Base-by-base conservation (phyloP, 371 early-diverging fungal species). In the Lichtheimia ramosa region DNA sequence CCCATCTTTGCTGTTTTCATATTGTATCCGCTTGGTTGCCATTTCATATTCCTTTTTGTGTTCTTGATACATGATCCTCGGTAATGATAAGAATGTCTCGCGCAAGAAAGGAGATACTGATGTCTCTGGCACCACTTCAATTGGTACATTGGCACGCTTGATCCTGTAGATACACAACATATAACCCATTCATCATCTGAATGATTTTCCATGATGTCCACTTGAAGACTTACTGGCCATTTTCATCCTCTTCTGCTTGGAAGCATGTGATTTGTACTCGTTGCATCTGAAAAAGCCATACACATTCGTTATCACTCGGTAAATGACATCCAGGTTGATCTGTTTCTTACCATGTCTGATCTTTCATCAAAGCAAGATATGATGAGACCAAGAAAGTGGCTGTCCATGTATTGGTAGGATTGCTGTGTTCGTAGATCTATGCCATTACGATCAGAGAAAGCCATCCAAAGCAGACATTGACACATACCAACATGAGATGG, bases 381-480 rank as follows among this genome's bases (percentile, higher is more conserved):
- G 62, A 91, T 89, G 53, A 89, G 65, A 3, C 91, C 91, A 62
- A 89, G 83, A 56, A 89, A 91, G 12, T 82, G 73, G 14, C 65
- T 61, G 58, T 88, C 89, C 74, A 89, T 75, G 52, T 82, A 65
- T 62, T 91, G 91, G 54, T 89, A 84, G 4, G 83, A 75, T 15
- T 78, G 65, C 57, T 91, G 91, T 8, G 90, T 89, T 15, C 78
- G 65, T 13, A 91, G 68, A 65, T 91, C 91, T 83, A 66, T 3
- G 42, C 8, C 7, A 39, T 34, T 28, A 21, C 3, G 12, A 10
- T 34, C 6, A 34, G 34, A 0, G n/a, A 34, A 8, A 34, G 34
- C 34, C 34, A 34, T 34, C 34, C 28, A 5, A 28, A 28, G 10
- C 28, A 2, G 2, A 48, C 25, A 28, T 20, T 6, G 52, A 8